phyloP scores from a whole-genome alignment of 306 rosid species.

The Echinosophora koreensis region DNA sequence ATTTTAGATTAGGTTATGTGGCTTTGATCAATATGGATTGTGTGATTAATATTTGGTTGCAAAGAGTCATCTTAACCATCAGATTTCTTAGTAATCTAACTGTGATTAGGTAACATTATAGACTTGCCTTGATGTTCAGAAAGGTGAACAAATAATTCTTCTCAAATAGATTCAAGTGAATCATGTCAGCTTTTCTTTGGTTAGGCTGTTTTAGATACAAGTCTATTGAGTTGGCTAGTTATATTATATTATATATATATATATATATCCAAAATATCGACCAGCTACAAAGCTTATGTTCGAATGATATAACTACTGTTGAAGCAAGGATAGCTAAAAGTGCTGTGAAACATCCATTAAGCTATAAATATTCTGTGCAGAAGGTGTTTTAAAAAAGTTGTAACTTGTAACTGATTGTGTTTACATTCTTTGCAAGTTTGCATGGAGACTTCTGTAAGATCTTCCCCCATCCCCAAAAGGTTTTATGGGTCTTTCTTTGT shows the following conservation, averaged over 20 bases:
- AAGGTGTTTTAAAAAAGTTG: not conserved
- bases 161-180: slow-evolving; percentile 1
- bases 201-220: not conserved
- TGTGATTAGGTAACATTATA: slow-evolving; percentile 8
- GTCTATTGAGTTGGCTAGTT: not conserved
- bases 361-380: not conserved
- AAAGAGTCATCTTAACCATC: slow-evolving; percentile 21
- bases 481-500: slow-evolving; percentile 18
- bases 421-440: not conserved
- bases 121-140: not conserved
- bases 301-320: slow-evolving; percentile 11
- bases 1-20: slow-evolving; percentile 26
- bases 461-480: not conserved
- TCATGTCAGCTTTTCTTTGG: slow-evolving; percentile 2
- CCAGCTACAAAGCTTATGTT: slow-evolving; percentile 21
- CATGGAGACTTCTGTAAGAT: not conserved
- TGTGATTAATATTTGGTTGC: slow-evolving; percentile 14
- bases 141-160: not conserved
- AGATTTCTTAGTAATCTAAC: slow-evolving; percentile 29
- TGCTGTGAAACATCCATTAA: slow-evolving; percentile 5
- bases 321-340: slow-evolving; percentile 28
- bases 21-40: slow-evolving; percentile 23
- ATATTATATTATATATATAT: not conserved
- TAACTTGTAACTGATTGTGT: not conserved
- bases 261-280: not conserved